A percentile compares a stretch with the other conserved stretches of the same genome.
Evolutionary conservation across 2,329 filamentous ascomycete genomes (phyloP).

Genomic region (Epichloe uncinata): DNA sequence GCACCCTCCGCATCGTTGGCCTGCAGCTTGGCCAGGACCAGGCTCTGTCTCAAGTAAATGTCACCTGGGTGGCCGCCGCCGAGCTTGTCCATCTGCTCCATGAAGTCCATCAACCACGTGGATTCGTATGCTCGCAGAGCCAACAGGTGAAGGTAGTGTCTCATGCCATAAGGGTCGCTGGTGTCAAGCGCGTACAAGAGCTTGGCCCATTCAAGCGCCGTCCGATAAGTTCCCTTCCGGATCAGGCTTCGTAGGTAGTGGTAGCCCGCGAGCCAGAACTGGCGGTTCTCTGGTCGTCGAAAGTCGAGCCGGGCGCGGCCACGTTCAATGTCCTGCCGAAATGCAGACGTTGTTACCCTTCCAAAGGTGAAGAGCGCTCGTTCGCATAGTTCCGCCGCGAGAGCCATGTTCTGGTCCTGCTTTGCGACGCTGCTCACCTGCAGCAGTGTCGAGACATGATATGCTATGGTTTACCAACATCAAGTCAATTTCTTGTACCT

Average conservation of each 20-base stretch:
- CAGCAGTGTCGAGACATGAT: slow-evolving; percentile 86
- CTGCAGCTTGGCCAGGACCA: slow-evolving; percentile 64
- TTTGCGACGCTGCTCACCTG: slow-evolving; percentile 88
- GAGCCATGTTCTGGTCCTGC: slow-evolving; percentile 76
- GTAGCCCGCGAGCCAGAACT: slow-evolving; percentile 83
- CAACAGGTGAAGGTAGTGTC: slow-evolving; percentile 69
- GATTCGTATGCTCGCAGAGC: slow-evolving; percentile 71
- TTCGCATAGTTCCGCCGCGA: slow-evolving; percentile 78
- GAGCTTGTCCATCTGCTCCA: slow-evolving; percentile 29
- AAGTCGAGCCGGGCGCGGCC: slow-evolving; percentile 78
- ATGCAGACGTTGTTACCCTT: slow-evolving; percentile 73
- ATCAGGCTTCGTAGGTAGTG: slow-evolving; percentile 77
- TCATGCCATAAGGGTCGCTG: slow-evolving; percentile 70
- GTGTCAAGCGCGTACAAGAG: slow-evolving; percentile 64
- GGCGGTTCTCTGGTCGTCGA: slow-evolving; percentile 69
- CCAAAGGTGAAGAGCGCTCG: slow-evolving; percentile 87
- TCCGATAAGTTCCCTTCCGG: slow-evolving; percentile 86
- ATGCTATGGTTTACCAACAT: slow-evolving; percentile 35
- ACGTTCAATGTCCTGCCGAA: slow-evolving; percentile 59
- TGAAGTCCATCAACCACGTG: slow-evolving; percentile 59
- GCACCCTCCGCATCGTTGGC: slow-evolving; percentile 53
- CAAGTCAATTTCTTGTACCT: slow-evolving; percentile 9
- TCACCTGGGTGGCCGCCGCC: slow-evolving; percentile 22
- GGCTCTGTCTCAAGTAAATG: slow-evolving; percentile 63
- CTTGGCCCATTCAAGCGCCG: slow-evolving; percentile 88